Evolutionary conservation across 2,329 filamentous ascomycete species (phyloP).

Genomic region (Hypocrella siamensis): DNA sequence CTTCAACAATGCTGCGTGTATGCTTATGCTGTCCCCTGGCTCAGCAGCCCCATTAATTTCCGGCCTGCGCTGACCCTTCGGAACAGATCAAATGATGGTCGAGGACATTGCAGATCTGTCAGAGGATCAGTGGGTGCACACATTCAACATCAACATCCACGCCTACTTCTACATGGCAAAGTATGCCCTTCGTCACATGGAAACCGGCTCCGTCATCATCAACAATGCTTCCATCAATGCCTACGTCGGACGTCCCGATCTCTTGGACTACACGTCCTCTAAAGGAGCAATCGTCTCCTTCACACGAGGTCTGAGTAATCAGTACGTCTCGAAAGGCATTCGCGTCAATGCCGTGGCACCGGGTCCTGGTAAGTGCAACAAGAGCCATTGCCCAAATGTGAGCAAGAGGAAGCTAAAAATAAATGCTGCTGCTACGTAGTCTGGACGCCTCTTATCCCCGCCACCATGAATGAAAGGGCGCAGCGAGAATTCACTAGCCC

Average conservation of each 20-base stretch:
- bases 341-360: slow-evolving; percentile 64
- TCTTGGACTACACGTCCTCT: slow-evolving; percentile 69
- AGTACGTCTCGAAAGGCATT: slow-evolving; percentile 56
- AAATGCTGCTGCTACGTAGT: slow-evolving; percentile 20
- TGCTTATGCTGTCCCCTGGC: too few species aligned
- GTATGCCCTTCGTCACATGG: slow-evolving; percentile 61
- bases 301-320: slow-evolving; percentile 62
- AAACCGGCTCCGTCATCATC: slow-evolving; percentile 60
- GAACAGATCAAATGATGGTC: slow-evolving; percentile 38
- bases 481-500: slow-evolving; percentile 59
- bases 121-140: slow-evolving; percentile 66
- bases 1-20: slow-evolving; percentile 59
- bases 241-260: slow-evolving; percentile 64
- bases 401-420: background rate
- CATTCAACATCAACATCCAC: slow-evolving; percentile 74
- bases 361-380: slow-evolving; percentile 32
- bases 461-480: slow-evolving; percentile 55
- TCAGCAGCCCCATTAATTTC: too few species aligned
- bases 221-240: slow-evolving; percentile 77
- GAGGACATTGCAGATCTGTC: slow-evolving; percentile 54
- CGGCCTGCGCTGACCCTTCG: background rate
- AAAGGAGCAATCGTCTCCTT: slow-evolving; percentile 70
- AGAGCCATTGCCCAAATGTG: background rate
- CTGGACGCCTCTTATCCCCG: slow-evolving; percentile 61
- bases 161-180: slow-evolving; percentile 70